Percentiles rank a stretch among this genome's conserved stretches.
phyloP scores from a whole-genome alignment of 345 rosid species.

The Microcos paniculata region DNA sequence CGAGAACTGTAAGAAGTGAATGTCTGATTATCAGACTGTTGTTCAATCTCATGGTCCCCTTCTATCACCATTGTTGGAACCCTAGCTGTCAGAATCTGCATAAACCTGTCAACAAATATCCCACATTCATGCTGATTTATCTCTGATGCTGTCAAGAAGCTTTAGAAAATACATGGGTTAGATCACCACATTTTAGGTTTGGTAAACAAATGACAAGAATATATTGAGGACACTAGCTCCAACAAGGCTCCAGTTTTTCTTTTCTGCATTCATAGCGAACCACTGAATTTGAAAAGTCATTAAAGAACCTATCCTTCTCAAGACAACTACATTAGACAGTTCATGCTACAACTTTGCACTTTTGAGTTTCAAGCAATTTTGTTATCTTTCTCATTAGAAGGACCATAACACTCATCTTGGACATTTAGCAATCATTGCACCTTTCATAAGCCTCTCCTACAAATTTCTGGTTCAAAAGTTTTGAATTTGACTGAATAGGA shows the following conservation, averaged over 20 bases:
- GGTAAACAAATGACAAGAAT: neutral
- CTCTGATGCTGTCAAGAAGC: neutral
- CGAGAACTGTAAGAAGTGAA: slow-evolving; percentile 82
- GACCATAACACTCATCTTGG: neutral
- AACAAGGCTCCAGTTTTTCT: neutral
- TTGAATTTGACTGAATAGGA: neutral
- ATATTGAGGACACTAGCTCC: neutral
- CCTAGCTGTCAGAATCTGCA: slow-evolving; percentile 68
- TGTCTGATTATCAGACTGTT: slow-evolving; percentile 59
- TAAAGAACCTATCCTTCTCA: neutral
- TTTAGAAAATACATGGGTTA: neutral
- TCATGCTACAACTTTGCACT: too few species aligned
- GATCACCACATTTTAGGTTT: neutral
- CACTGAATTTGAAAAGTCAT: neutral
- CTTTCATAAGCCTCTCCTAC: neutral
- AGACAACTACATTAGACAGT: too few species aligned
- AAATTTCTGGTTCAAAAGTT: neutral
- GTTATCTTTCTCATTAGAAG: neutral
- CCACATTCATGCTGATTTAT: neutral
- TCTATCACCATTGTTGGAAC: slow-evolving; percentile 84
- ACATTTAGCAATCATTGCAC: neutral
- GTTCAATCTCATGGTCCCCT: slow-evolving; percentile 89
- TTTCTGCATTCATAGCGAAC: neutral
- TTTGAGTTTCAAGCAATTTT: neutral
- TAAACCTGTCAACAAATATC: slow-evolving; percentile 51